Base-by-base conservation (phyloP, 495 filamentous ascomycete species). In the Podospora conica region DNA sequence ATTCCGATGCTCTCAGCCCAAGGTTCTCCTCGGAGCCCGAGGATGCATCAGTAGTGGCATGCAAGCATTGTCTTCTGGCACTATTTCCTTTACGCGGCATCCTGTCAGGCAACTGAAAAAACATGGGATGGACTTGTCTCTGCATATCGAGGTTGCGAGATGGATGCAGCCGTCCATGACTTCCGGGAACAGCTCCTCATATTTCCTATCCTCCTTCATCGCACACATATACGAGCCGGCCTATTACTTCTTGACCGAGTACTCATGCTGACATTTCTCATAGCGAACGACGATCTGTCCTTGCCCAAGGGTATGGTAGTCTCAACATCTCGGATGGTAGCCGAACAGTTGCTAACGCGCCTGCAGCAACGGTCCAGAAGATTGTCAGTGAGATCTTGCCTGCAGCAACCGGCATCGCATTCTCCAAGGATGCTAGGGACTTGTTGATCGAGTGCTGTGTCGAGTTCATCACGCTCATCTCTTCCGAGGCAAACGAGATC, bases 371-470 rank as follows among this genome's bases (percentile, higher is more conserved):
- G 55, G 96, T 98, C 66, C 91, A 96, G 74, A 98, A 98, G 78
- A 98, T 98, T 69, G 91, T 98, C 73, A 88, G 86, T 69, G 95
- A 98, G 75, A 97, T 98, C 72, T 84, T 98, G 3, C 86, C 90
- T 8, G 75, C 87, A 1, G 86, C 87, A 29, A 86, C 84, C 3
- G 80, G 80, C 11, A 70, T 83, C 24, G 79, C 81, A n/a, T 98
- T 97, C 74, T 90, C 91, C 24, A 96, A 94, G 78, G 95, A 98
- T 70, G 92, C 95, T 3, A 87, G 96, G 60, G 95, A 98, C 71
- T 82, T 97, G 5, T 85, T 98, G 55, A 98, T 98, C 79, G 95
- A 98, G 78, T 98, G 94, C 82, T 98, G 96, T 75, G 95, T 98
- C 68, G 95, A 98, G 74, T 98, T 98, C 81, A 97, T 98, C 76